Evolutionary conservation across 2,329 filamentous ascomycete species (phyloP).

Genomic region (Phaeosphaeriaceae sp.): DNA sequence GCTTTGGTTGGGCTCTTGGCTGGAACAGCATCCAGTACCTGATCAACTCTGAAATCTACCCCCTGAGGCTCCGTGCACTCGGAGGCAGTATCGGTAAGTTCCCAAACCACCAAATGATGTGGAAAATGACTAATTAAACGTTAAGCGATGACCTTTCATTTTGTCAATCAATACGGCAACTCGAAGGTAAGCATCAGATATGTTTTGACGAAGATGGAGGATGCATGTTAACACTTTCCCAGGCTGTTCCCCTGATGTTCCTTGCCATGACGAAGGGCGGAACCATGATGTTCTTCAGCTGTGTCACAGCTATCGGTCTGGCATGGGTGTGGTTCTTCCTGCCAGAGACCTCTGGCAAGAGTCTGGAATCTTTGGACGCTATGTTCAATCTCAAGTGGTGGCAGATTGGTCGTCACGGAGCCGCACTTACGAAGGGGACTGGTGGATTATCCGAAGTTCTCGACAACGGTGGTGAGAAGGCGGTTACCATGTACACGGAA

Average conservation of each 20-base stretch:
- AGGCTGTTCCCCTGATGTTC: constrained; percentile 75
- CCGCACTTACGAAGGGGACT: constrained; percentile 39
- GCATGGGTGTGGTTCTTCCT: constrained; percentile 76
- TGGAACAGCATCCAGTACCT: constrained; percentile 84
- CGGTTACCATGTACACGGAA: constrained; percentile 36
- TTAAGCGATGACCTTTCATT: constrained; percentile 77
- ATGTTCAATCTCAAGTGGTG: constrained; percentile 79
- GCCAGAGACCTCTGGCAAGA: constrained; percentile 73
- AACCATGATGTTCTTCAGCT: constrained; percentile 80
- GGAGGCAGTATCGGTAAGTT: constrained; percentile 64
- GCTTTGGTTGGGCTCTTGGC: constrained; percentile 50
- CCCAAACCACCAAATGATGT: too few relatives aligned
- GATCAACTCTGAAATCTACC: constrained; percentile 79
- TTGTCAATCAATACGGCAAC: constrained; percentile 81
- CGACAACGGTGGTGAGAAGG: constrained; percentile 44
- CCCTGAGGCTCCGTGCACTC: constrained; percentile 74
- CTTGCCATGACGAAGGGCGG: constrained; percentile 67
- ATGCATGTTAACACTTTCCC: background rate
- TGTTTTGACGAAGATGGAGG: background rate
- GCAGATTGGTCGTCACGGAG: constrained; percentile 66
- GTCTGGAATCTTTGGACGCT: constrained; percentile 73
- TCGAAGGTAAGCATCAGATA: constrained; percentile 55
- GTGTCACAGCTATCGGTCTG: constrained; percentile 72
- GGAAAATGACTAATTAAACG: too few relatives aligned
- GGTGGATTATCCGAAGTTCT: constrained; percentile 44